Conservation (phyloP, 2,329 filamentous ascomycete species). For the Alternaria atra region DNA sequence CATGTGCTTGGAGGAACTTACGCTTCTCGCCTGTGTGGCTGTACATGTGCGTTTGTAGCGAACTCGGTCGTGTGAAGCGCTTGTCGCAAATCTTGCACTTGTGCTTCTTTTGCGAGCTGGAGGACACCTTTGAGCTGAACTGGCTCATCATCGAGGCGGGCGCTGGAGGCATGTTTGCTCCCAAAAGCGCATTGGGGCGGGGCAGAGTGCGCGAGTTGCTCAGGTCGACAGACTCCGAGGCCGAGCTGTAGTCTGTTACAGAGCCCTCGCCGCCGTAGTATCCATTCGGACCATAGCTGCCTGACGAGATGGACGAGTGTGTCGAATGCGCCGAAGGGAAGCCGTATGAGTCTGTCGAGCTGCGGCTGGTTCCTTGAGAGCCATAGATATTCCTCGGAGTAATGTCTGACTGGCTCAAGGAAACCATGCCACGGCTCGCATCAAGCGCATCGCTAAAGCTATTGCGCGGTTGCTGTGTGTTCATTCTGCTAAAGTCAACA, state of each 20-base stretch:
- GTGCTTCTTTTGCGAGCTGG: constrained; percentile 98
- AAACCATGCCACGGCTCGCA: constrained; percentile 92
- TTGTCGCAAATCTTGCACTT: constrained; percentile 99
- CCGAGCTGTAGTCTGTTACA: constrained; percentile 92
- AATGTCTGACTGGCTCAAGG: constrained; percentile 84
- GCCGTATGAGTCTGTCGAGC: constrained; percentile 85
- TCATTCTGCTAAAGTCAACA: constrained; percentile 72
- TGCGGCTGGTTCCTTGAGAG: constrained; percentile 67
- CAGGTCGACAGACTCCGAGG: constrained; percentile 83
- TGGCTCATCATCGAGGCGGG: constrained; percentile 98
- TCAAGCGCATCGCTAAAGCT: constrained; percentile 90
- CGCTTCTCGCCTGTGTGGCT: constrained; percentile 98
- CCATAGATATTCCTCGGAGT: constrained; percentile 86
- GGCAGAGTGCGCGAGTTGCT: constrained; percentile 84
- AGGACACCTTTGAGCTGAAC: constrained; percentile 95
- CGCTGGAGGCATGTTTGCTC: constrained; percentile 74
- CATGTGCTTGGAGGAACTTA: constrained; percentile 63
- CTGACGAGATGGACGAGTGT: constrained; percentile 88
- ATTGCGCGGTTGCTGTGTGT: constrained; percentile 65
- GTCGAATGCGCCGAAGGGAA: constrained; percentile 86
- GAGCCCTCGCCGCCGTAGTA: constrained; percentile 83
- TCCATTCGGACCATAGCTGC: constrained; percentile 81
- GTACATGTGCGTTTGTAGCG: constrained; percentile 97
- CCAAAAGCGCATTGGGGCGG: constrained; percentile 73
- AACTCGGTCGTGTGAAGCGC: constrained; percentile 93